A percentile compares a stretch with the other conserved stretches of the same genome.
Evolutionary conservation across 1,284 basidiomycete species (phyloP).

Genomic region (Naganishia sp.): DNA sequence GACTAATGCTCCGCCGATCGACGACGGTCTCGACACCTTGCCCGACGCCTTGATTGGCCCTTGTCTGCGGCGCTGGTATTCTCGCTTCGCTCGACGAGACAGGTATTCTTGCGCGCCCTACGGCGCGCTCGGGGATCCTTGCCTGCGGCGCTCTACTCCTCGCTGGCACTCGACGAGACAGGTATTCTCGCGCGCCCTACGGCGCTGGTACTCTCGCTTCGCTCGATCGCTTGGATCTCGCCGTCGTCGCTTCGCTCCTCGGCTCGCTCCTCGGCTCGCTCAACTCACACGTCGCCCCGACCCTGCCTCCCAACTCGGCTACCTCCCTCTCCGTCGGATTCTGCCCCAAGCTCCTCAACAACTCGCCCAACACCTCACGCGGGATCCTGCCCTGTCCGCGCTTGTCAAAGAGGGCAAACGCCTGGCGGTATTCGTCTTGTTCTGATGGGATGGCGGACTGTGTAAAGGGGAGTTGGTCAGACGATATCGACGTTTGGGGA

Average conservation of each 20-base stretch:
- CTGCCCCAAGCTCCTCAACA: constrained; percentile 91
- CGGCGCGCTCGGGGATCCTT: not conserved
- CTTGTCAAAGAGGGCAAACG: constrained; percentile 98
- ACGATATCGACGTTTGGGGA: too few species aligned
- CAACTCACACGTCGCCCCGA: constrained; percentile 54
- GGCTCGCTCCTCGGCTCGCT: not conserved
- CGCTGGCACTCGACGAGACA: not conserved
- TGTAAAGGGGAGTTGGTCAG: not conserved
- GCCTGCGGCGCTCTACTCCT: too few species aligned
- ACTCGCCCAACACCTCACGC: constrained; percentile 87
- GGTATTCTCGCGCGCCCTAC: not conserved
- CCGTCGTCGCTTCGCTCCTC: too few species aligned
- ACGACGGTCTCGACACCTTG: too few species aligned
- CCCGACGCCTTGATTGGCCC: not conserved
- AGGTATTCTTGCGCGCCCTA: not conserved
- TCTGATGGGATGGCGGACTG: constrained; percentile 18
- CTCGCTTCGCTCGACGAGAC: not conserved
- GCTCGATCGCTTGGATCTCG: not conserved
- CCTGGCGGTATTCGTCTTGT: constrained; percentile 83
- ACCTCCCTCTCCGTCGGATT: constrained; percentile 98
- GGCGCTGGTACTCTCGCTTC: not conserved
- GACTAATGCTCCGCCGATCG: too few species aligned
- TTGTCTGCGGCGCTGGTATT: not conserved
- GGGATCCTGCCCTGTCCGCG: constrained; percentile 87
- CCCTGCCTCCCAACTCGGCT: constrained; percentile 69